Evolutionary conservation across 371 early-diverging fungal genomes (phyloP).

Genomic region (Blastocladiella emersonii): DNA sequence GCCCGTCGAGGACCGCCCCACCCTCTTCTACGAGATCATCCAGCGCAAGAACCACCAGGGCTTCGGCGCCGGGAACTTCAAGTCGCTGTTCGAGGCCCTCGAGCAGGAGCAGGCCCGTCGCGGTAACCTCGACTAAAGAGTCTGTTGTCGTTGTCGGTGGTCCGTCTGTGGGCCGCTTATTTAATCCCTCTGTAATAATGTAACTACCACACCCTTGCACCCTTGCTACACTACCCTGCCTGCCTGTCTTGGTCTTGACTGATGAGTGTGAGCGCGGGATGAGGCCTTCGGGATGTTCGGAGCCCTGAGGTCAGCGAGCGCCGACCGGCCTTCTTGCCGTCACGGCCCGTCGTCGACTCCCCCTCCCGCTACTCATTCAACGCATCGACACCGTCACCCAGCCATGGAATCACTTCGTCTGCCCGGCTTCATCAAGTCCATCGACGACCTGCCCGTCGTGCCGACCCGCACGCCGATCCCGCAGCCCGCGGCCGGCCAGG

Average conservation of each 20-base stretch:
- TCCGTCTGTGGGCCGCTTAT: too few relatives aligned
- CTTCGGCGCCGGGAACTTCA: slow-evolving; percentile 97
- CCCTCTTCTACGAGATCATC: slow-evolving; percentile 90
- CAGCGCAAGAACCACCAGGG: slow-evolving; percentile 89
- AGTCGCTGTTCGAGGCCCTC: slow-evolving; percentile 86
- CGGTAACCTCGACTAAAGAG: slow-evolving; percentile 62
- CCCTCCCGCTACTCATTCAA: too few relatives aligned
- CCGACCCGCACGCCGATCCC: slow-evolving; percentile 34
- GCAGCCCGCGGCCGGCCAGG: slow-evolving; percentile 36
- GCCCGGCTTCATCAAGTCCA: not conserved
- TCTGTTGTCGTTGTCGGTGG: too few relatives aligned
- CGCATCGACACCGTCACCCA: slow-evolving; percentile 5
- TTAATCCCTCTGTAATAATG: too few relatives aligned
- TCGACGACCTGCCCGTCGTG: not conserved
- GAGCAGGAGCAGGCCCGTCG: slow-evolving; percentile 86
- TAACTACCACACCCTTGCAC: too few relatives aligned
- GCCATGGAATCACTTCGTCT: slow-evolving; percentile 11
- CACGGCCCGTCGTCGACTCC: too few relatives aligned
- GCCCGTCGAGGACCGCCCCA: slow-evolving; percentile 91
- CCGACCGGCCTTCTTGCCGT: too few relatives aligned
- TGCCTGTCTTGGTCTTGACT: too few relatives aligned
- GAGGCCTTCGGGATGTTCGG: too few relatives aligned
- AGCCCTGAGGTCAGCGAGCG: too few relatives aligned
- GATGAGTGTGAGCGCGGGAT: too few relatives aligned
- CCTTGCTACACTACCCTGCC: too few relatives aligned